Evolutionary conservation across 2,329 filamentous ascomycete species (phyloP).

Genomic region (Sporothrix pseudoabietina): DNA sequence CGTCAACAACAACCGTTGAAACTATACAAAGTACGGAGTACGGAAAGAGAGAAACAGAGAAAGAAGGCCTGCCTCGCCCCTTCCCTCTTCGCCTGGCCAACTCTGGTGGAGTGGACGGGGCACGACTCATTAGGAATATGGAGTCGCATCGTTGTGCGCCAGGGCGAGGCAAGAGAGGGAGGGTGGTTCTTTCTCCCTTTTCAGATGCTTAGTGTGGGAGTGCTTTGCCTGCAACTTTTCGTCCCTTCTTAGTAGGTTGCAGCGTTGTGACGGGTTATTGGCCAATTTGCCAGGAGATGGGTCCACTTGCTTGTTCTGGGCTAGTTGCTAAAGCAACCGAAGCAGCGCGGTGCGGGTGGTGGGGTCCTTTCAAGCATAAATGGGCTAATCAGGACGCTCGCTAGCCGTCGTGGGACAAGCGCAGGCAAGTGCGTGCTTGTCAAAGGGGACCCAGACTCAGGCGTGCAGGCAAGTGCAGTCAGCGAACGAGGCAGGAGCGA

Average conservation of each 20-base stretch:
- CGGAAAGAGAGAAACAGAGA: background rate
- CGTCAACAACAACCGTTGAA: slow-evolving; percentile 19
- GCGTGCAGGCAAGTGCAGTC: background rate
- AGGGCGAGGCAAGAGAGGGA: slow-evolving; percentile 7
- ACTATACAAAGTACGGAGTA: background rate
- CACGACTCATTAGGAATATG: background rate
- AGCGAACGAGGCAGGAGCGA: background rate
- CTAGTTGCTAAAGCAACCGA: slow-evolving; percentile 35
- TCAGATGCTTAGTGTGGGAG: background rate
- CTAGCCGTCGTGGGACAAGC: slow-evolving; percentile 16
- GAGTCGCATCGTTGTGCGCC: slow-evolving; percentile 5
- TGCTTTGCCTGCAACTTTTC: slow-evolving; percentile 4
- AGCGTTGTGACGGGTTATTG: slow-evolving; percentile 11
- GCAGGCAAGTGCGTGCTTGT: slow-evolving; percentile 12
- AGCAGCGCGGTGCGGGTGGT: slow-evolving; percentile 3
- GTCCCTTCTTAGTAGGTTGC: slow-evolving; percentile 9
- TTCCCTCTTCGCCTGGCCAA: slow-evolving; percentile 27
- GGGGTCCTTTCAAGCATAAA: slow-evolving; percentile 26
- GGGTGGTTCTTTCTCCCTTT: background rate
- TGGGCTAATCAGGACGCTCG: slow-evolving; percentile 24
- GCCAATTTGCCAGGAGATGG: background rate
- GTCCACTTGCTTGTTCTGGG: slow-evolving; percentile 27
- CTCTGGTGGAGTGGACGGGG: slow-evolving; percentile 16
- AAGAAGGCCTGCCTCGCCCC: slow-evolving; percentile 9
- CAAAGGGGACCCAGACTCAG: slow-evolving; percentile 14